A percentile compares a stretch with the other conserved stretches of the same genome.
Evolutionary conservation across 2,329 filamentous ascomycete genomes (phyloP).

Genomic region (Monosporascus sp.): DNA sequence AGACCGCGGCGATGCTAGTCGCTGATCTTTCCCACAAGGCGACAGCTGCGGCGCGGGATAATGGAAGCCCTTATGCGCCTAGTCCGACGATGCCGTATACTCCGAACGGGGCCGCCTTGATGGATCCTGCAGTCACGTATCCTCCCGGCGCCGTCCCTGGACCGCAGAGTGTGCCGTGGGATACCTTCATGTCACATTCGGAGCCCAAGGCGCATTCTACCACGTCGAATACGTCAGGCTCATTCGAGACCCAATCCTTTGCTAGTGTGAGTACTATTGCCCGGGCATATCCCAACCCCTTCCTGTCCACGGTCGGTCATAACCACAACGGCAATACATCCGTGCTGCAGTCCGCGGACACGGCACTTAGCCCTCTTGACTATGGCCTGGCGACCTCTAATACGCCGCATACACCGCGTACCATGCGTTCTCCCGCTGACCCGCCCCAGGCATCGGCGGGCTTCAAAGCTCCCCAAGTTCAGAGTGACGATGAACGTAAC

Average conservation of each 20-base stretch:
- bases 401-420: constrained; percentile 1
- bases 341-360: constrained; percentile 66
- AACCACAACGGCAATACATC: constrained; percentile 55
- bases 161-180: constrained; percentile 80
- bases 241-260: constrained; percentile 65
- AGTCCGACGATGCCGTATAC: constrained; percentile 65
- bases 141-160: constrained; percentile 73
- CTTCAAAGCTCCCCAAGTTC: constrained; percentile 71
- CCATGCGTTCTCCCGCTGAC: constrained; percentile 61
- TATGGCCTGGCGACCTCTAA: constrained; percentile 45
- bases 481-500: constrained; percentile 78
- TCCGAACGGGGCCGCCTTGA: constrained; percentile 62
- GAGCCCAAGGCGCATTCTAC: constrained; percentile 75
- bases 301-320: constrained; percentile 59
- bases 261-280: constrained; percentile 46
- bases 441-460: constrained; percentile 63
- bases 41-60: constrained; percentile 62
- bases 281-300: constrained; percentile 55
- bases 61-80: constrained; percentile 51
- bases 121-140: constrained; percentile 75
- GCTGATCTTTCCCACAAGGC: constrained; percentile 96
- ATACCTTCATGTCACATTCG: constrained; percentile 71
- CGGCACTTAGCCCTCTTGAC: constrained; percentile 63
- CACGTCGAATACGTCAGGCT: constrained; percentile 57
- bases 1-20: constrained; percentile 97